Evolutionary conservation across 805 yeast genomes (phyloP).

Genomic region (Starmerella kuoi): DNA sequence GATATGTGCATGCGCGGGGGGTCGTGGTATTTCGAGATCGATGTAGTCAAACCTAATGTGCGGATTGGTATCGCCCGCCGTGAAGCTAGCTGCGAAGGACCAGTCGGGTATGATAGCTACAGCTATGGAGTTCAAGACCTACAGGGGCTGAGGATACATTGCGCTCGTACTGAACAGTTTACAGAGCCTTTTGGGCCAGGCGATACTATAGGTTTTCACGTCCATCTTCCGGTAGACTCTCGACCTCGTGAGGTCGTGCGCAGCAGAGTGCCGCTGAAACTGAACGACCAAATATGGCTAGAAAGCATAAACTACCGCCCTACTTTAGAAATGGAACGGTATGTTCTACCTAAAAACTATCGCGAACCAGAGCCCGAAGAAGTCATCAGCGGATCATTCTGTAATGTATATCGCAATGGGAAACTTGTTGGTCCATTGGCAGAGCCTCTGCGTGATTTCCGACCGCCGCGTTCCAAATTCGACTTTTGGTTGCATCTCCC

Average conservation of each 20-base stretch:
- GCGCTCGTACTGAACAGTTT: constrained; percentile 52
- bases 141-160: constrained; percentile 58
- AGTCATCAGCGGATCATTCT: constrained; percentile 37
- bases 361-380: constrained; percentile 17
- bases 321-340: constrained; percentile 59
- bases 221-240: constrained; percentile 47
- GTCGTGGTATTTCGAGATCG: constrained; percentile 63
- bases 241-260: constrained; percentile 29
- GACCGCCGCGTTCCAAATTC: constrained; percentile 60
- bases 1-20: constrained; percentile 63
- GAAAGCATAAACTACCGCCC: constrained; percentile 74
- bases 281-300: constrained; percentile 61
- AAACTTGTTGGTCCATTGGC: constrained; percentile 48
- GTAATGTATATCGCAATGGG: constrained; percentile 72
- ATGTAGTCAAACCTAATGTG: constrained; percentile 43
- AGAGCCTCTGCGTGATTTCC: constrained; percentile 55
- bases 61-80: constrained; percentile 73
- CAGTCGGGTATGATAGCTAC: constrained; percentile 90
- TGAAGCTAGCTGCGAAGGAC: constrained; percentile 85
- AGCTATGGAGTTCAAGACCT: constrained; percentile 83
- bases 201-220: constrained; percentile 69
- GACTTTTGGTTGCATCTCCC: constrained; percentile 20
- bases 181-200: constrained; percentile 56
- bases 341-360: constrained; percentile 33
- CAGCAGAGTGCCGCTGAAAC: constrained; percentile 79